Conservation (phyloP, 768 basidiomycete species). For the Kwoniella sp. region DNA sequence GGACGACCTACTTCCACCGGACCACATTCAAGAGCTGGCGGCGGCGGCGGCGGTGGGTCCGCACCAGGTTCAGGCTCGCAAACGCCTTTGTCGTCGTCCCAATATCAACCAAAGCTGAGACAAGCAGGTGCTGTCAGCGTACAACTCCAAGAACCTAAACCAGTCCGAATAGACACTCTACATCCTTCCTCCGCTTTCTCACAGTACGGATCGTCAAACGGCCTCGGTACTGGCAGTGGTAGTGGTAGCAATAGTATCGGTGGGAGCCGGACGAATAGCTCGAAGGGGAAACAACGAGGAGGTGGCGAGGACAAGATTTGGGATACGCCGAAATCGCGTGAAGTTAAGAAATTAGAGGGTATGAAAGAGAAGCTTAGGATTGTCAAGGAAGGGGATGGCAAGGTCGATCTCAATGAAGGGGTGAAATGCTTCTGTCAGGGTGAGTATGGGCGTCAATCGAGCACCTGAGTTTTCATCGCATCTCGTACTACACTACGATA, state of each 20-base stretch:
- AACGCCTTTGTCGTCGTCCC: slow-evolving; percentile 15
- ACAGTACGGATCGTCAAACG: background rate
- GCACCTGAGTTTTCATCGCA: background rate
- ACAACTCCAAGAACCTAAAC: slow-evolving; percentile 10
- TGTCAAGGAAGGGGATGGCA: slow-evolving; percentile 36
- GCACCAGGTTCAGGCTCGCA: slow-evolving; percentile 12
- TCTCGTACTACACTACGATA: no score
- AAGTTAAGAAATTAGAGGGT: slow-evolving; percentile 45
- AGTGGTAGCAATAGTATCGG: background rate
- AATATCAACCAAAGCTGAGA: background rate
- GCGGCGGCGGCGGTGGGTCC: background rate
- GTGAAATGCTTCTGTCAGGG: slow-evolving; percentile 53
- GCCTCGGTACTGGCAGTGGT: slow-evolving; percentile 8
- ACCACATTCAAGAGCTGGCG: background rate
- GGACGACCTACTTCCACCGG: slow-evolving; percentile 2
- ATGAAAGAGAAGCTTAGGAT: slow-evolving; percentile 37
- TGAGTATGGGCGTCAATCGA: slow-evolving; percentile 24
- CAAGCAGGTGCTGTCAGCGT: slow-evolving; percentile 26
- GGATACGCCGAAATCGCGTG: slow-evolving; percentile 44
- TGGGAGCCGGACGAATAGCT: slow-evolving; percentile 12
- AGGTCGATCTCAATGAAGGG: slow-evolving; percentile 24
- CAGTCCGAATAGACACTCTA: background rate
- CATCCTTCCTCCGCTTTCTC: background rate
- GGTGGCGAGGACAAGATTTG: slow-evolving; percentile 36
- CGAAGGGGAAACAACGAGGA: slow-evolving; percentile 29